Conservation (phyloP, 371 early-diverging fungal species). For the Lichtheimia ornata region DNA sequence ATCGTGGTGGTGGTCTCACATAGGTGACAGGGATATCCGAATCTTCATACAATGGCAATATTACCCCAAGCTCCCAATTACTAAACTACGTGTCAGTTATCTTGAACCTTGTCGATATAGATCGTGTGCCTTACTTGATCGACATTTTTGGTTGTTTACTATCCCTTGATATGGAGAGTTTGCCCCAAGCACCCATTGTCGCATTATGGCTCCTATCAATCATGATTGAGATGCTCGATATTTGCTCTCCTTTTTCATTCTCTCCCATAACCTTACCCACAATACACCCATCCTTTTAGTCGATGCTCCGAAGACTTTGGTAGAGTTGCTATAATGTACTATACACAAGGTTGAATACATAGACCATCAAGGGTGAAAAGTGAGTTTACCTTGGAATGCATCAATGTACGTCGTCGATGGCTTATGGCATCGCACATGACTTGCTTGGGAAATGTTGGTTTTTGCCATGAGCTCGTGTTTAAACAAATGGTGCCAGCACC, state of each 20-base stretch:
- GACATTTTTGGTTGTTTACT: conserved; percentile 33
- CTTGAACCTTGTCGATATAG: neutral
- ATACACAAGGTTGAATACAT: neutral
- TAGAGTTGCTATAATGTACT: conserved; percentile 47
- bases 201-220: conserved; percentile 46
- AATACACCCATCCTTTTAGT: conserved; percentile 42
- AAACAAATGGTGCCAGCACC: conserved; percentile 50
- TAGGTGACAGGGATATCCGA: conserved; percentile 37
- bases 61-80: conserved; percentile 54
- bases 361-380: too few species aligned
- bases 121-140: conserved; percentile 30
- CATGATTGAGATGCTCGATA: neutral
- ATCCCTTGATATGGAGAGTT: conserved; percentile 23
- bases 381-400: conserved; percentile 46
- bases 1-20: conserved; percentile 38
- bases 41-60: conserved; percentile 34
- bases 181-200: conserved; percentile 47
- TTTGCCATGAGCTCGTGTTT: conserved; percentile 31
- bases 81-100: conserved; percentile 13
- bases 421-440: conserved; percentile 50
- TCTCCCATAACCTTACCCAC: conserved; percentile 27
- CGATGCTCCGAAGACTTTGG: conserved; percentile 7
- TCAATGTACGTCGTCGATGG: conserved; percentile 38
- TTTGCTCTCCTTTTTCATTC: neutral
- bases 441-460: conserved; percentile 39